Evolutionary conservation across 139 green algal genomes (phyloP), one percentile per base, ranked within the genome.

Genomic region (Volvox reticuliferus): DNA sequence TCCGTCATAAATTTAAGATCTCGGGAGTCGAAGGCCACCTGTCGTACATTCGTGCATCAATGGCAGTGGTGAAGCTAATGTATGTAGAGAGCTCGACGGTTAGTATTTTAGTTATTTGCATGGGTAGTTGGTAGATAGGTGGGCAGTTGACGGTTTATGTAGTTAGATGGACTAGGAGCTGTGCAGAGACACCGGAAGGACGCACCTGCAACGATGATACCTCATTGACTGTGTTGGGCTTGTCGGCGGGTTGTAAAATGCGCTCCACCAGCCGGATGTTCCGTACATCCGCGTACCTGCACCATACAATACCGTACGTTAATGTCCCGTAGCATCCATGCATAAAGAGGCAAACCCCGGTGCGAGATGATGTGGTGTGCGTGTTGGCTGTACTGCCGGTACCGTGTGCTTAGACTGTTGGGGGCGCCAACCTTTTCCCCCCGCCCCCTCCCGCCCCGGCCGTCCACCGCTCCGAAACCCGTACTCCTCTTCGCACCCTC

Each of bases 1-100:
- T 90, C 86, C 3, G 44, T 90, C 86, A 90, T 90, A 69, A 90
- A 90, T 73, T 90, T 90, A 18, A 82, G 50, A 69, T 90, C 86
- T 1, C 36, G 19, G 0, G 44, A 55, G 21, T 90, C 86, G 30
- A 90, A 90, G 13, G 86, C 86, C 1, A 90, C 44, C 86, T 90
- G 86, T 9, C 44, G 44, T 55, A 5, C 44, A 55, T 14, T 14
- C 44, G 9, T 55, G 44, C 44, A 55, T 9, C 44, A 55, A 55
- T 5, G 9, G 44, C 44, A 14, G 9, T 55, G 44, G 9, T 9
- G 44, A 55, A 55, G 44, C 9, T 55, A 5, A 55, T 55, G 44
- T 55, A 55, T 5, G 44, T 55, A 55, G 5, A 9, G 44, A 55
- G 44, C 44, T 55, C 44, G 44, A 55, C 44, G 44, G 44, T 9